These are phyloP conservation scores for Pichia deserticola DNA, from an alignment of 805 yeast genomes.

Conservation along the genomic window DNA sequence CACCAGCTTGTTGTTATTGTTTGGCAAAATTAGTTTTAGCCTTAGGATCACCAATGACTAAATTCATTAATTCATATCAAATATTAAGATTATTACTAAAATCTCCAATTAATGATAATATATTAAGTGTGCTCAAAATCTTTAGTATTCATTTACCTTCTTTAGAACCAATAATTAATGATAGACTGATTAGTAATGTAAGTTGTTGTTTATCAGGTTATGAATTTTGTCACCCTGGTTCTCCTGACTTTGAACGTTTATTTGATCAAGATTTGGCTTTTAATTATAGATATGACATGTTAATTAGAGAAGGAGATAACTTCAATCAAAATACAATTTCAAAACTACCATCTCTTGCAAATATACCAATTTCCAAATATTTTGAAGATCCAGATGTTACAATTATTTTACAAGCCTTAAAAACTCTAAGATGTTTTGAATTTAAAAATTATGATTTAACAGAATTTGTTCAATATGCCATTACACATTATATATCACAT, in stretches of 20 bases:
- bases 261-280: constrained; percentile 62
- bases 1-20: constrained; percentile 83
- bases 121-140: constrained; percentile 66
- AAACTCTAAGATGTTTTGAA: constrained; percentile 66
- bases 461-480: constrained; percentile 82
- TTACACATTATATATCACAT: constrained; percentile 77
- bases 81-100: constrained; percentile 70
- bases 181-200: constrained; percentile 59
- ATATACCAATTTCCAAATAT: constrained; percentile 16
- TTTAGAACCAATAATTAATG: constrained; percentile 63
- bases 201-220: constrained; percentile 77
- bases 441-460: constrained; percentile 71
- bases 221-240: constrained; percentile 76
- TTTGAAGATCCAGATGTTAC: constrained; percentile 27
- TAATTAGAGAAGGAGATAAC: constrained; percentile 56
- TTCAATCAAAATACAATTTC: constrained; percentile 12
- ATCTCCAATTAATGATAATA: constrained; percentile 76
- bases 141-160: constrained; percentile 74
- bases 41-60: constrained; percentile 88
- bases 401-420: constrained; percentile 69
- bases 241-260: constrained; percentile 58
- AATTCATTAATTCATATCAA: constrained; percentile 70
- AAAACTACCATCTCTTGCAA: constrained; percentile 17
- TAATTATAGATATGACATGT: constrained; percentile 69
- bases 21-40: constrained; percentile 80